These are phyloP conservation scores for Colletotrichum viniferum DNA, from an alignment of 2,329 filamentous ascomycete species.

Conservation along the genomic window DNA sequence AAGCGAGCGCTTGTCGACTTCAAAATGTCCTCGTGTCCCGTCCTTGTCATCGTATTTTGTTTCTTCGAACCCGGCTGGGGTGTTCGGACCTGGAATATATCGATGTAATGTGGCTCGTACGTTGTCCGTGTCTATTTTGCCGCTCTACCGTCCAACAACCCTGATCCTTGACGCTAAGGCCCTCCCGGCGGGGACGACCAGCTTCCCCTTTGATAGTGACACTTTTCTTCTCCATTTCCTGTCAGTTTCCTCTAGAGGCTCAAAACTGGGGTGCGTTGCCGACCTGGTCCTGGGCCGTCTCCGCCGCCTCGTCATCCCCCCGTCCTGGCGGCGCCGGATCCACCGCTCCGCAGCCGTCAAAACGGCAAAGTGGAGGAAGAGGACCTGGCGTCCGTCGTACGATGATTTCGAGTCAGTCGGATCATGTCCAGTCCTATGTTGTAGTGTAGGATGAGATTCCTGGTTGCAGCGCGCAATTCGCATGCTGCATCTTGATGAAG, in stretches of 20 bases:
- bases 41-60: neutral
- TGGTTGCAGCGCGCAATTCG: neutral
- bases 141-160: neutral
- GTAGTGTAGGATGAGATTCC: neutral
- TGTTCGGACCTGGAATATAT: neutral
- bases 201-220: neutral
- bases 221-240: neutral
- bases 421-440: neutral
- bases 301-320: constrained; percentile 11
- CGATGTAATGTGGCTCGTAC: neutral
- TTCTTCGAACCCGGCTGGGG: neutral
- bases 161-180: constrained; percentile 6
- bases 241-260: neutral
- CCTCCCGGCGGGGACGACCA: neutral
- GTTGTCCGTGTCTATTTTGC: neutral
- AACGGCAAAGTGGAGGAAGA: neutral
- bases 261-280: neutral
- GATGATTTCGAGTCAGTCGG: constrained; percentile 14
- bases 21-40: neutral
- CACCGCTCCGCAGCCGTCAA: constrained; percentile 10
- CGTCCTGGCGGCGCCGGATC: constrained; percentile 3
- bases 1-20: neutral
- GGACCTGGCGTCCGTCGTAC: neutral
- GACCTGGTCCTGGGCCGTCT: neutral
- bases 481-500: neutral